Conservation (phyloP, 2,329 filamentous ascomycete species). For the Venturia effusa region DNA sequence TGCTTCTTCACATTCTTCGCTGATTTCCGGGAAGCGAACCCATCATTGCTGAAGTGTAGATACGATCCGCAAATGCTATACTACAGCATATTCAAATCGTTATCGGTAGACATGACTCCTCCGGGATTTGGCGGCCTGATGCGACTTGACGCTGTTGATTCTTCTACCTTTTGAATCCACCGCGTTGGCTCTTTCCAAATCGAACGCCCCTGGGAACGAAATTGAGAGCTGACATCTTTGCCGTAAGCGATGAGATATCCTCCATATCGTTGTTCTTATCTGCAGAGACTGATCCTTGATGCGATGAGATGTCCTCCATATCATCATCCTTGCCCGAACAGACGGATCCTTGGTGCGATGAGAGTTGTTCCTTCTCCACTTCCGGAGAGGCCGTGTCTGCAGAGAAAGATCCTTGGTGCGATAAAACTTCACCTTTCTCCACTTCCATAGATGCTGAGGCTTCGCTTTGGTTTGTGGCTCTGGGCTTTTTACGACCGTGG, state of each 20-base stretch:
- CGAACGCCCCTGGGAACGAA: constrained; percentile 59
- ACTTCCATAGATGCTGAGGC: background rate
- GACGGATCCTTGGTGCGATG: too few relatives aligned
- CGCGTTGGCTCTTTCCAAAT: constrained; percentile 43
- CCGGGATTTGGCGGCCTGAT: background rate
- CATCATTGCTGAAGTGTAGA: background rate
- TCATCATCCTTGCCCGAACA: too few relatives aligned
- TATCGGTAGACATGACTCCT: background rate
- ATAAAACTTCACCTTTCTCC: background rate
- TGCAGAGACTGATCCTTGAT: background rate
- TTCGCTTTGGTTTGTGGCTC: background rate
- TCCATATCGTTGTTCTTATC: constrained; percentile 2
- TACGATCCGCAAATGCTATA: background rate
- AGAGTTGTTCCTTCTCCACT: too few relatives aligned
- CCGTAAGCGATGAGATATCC: constrained; percentile 32
- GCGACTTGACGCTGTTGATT: background rate
- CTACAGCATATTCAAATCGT: background rate
- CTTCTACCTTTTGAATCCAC: background rate
- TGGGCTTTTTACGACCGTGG: background rate
- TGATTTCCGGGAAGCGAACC: background rate
- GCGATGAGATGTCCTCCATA: too few relatives aligned
- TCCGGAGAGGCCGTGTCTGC: too few relatives aligned
- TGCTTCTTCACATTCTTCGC: background rate
- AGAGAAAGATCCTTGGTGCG: too few relatives aligned
- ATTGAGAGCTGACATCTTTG: constrained; percentile 59